Evolutionary conservation across 257 asterid genomes (phyloP).

Genomic region (Salvia hispanica): DNA sequence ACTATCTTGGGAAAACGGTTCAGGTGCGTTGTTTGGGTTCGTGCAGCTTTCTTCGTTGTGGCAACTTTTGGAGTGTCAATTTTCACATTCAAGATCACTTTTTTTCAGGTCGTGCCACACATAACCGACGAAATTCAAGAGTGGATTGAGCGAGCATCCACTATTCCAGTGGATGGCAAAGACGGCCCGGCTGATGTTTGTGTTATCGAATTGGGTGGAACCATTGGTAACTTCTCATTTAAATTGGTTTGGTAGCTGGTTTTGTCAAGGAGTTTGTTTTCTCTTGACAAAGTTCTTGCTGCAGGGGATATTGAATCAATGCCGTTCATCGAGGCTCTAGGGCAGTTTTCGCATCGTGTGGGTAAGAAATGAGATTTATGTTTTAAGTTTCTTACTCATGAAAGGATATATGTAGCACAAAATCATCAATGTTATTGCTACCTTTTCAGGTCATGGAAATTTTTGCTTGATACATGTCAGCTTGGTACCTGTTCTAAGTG

Average conservation of each 20-base stretch:
- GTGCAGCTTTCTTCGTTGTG: constrained; percentile 11
- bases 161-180: constrained; percentile 72
- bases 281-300: constrained; percentile 24
- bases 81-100: constrained; percentile 25
- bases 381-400: background rate
- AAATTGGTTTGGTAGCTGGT: background rate
- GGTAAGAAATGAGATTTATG: constrained; percentile 52
- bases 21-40: constrained; percentile 47
- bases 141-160: constrained; percentile 80
- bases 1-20: constrained; percentile 73
- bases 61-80: background rate
- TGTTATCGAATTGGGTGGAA: constrained; percentile 83
- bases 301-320: constrained; percentile 94
- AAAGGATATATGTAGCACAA: background rate
- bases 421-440: background rate
- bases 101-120: constrained; percentile 76
- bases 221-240: constrained; percentile 54
- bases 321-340: constrained; percentile 94
- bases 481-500: constrained; percentile 84
- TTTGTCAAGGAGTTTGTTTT: background rate
- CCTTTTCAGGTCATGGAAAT: constrained; percentile 75
- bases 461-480: constrained; percentile 95
- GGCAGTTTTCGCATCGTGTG: constrained; percentile 87
- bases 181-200: constrained; percentile 87
- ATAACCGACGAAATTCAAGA: constrained; percentile 85